Percentiles rank a stretch among this genome's conserved stretches.
These are phyloP conservation scores for Sarocladiaceae sp. DNA, from an alignment of 2,329 filamentous ascomycete species.

Conservation along the genomic window DNA sequence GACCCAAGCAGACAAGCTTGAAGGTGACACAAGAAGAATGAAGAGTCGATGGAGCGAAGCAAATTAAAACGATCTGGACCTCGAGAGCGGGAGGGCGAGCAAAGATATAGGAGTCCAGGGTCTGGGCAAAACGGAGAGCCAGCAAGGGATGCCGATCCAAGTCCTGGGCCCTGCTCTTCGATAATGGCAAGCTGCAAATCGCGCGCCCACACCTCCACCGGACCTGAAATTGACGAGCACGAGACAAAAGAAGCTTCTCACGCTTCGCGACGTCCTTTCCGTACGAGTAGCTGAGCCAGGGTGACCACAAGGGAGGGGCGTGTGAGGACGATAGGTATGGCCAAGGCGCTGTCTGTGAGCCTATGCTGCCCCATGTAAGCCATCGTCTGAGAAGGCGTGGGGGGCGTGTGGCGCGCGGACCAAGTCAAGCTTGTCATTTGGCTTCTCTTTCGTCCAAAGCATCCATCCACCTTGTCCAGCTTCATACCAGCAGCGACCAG, in stretches of 20 bases:
- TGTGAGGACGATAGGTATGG: background rate
- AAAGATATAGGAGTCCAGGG: conserved; percentile 8
- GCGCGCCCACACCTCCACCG: background rate
- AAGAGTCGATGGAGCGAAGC: conserved; percentile 1
- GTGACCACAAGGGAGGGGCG: background rate
- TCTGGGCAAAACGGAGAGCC: conserved; percentile 2
- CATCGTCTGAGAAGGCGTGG: background rate
- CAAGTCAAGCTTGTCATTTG: too few relatives aligned
- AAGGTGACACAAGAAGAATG: background rate
- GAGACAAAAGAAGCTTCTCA: conserved; percentile 7
- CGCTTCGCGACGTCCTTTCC: background rate
- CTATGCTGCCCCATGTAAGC: background rate
- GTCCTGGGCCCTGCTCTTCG: background rate
- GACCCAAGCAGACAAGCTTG: background rate
- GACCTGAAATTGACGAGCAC: background rate
- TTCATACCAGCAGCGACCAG: background rate
- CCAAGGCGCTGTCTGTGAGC: background rate
- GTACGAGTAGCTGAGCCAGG: background rate
- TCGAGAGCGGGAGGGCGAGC: conserved; percentile 3
- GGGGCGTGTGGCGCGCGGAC: background rate
- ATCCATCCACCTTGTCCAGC: too few relatives aligned
- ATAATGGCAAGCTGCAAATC: background rate
- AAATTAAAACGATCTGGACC: background rate
- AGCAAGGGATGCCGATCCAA: conserved; percentile 1
- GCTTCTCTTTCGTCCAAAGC: too few relatives aligned